phyloP scores from a whole-genome alignment of 2,329 filamentous ascomycete genomes.

The Tolypocladium sp. region DNA sequence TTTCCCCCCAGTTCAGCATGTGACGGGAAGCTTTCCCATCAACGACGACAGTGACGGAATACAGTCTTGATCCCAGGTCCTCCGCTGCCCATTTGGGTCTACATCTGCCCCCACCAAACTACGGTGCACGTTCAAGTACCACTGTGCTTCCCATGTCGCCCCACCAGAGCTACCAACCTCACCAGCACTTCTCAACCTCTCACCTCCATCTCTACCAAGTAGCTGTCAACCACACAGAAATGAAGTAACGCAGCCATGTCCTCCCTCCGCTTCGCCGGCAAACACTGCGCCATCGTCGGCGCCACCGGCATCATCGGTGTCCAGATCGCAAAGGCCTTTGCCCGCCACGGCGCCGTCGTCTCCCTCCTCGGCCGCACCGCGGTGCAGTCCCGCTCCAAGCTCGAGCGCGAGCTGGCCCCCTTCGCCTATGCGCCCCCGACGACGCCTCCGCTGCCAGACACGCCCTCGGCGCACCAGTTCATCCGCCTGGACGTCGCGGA shows the following conservation, averaged over 20 bases:
- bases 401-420: conserved; percentile 19
- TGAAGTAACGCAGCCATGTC: conserved; percentile 3
- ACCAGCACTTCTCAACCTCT: not conserved
- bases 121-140: not conserved
- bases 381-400: conserved; percentile 32
- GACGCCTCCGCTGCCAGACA: not conserved
- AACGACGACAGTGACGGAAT: too few relatives aligned
- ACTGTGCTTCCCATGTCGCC: not conserved
- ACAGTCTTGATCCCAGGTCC: too few relatives aligned
- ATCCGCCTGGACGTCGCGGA: conserved; percentile 23
- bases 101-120: too few relatives aligned
- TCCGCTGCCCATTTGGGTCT: too few relatives aligned
- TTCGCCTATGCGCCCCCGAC: conserved; percentile 11
- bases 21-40: too few relatives aligned
- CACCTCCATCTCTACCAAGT: not conserved
- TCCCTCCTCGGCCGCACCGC: conserved; percentile 52
- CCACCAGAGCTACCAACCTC: not conserved
- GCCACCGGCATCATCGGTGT: conserved; percentile 62
- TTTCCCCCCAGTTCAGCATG: too few relatives aligned
- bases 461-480: conserved; percentile 20
- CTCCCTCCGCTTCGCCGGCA: conserved; percentile 30
- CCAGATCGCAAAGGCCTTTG: conserved; percentile 58
- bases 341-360: conserved; percentile 48
- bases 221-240: not conserved
- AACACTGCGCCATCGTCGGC: conserved; percentile 56